Evolutionary conservation across 441 rosid genomes (phyloP).

Genomic region (Gossypium schwendimanii): DNA sequence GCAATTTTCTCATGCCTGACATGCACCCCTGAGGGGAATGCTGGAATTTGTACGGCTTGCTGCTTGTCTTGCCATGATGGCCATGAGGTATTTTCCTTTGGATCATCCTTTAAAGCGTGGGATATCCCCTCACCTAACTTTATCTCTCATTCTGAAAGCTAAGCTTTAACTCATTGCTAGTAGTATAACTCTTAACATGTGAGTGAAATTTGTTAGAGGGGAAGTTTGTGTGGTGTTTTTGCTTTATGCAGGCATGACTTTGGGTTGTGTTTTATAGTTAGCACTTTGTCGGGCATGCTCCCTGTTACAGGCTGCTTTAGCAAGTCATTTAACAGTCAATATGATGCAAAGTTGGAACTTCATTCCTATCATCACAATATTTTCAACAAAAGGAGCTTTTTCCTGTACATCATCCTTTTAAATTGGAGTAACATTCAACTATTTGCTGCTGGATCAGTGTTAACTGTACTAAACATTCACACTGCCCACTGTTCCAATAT

Average conservation of each 20-base stretch:
- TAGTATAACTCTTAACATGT: background rate
- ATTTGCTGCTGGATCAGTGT: background rate
- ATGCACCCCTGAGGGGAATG: conserved; percentile 84
- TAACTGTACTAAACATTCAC: background rate
- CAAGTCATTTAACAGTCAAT: background rate
- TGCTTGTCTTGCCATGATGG: conserved; percentile 93
- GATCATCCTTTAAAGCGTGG: background rate
- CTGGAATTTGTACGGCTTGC: conserved; percentile 94
- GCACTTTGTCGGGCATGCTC: background rate
- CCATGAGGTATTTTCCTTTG: conserved; percentile 61
- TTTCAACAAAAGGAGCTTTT: background rate
- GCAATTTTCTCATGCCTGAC: conserved; percentile 90
- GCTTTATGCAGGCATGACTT: background rate
- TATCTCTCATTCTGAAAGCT: background rate
- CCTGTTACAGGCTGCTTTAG: background rate
- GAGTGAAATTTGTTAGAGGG: background rate
- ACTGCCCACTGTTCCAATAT: background rate
- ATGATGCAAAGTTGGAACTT: background rate
- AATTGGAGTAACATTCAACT: background rate
- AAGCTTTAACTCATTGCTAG: background rate
- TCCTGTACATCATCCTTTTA: background rate
- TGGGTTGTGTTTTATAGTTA: background rate
- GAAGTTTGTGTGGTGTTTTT: no score
- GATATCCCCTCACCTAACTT: background rate
- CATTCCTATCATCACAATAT: background rate